Evolutionary conservation across 345 rosid species (phyloP), one percentile per base, ranked within the genome.

Genomic region (Passiflora organensis): DNA sequence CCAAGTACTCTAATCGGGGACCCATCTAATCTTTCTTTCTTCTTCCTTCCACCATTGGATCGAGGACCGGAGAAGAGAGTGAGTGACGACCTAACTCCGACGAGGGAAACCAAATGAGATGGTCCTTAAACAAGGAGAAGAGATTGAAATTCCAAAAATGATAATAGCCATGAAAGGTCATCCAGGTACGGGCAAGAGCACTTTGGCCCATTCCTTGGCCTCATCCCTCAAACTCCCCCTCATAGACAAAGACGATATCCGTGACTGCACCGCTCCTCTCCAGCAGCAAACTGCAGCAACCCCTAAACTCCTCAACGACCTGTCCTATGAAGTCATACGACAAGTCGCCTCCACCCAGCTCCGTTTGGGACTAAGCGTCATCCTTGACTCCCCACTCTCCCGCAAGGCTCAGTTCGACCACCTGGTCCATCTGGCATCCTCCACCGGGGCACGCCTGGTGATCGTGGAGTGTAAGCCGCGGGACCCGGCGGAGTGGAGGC

Each of bases 111-210:
- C n/a, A n/a, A n/a, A n/a, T n/a, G n/a, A n/a, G n/a, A n/a, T n/a
- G n/a, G n/a, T n/a, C n/a, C n/a, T n/a, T n/a, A n/a, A n/a, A n/a
- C n/a, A n/a, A n/a, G n/a, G n/a, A n/a, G n/a, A n/a, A n/a, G n/a
- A n/a, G n/a, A n/a, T n/a, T n/a, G n/a, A n/a, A n/a, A n/a, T n/a
- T n/a, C n/a, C n/a, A n/a, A 43, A 36, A 36, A 20, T 72, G 32
- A 70, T 84, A 66, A 52, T 81, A 53, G 83, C 85, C 17, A 84
- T 82, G 91, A 81, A 81, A 66, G 91, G 91, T 13, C 91, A 81
- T 70, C 87, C 91, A 0, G 85, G 91, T 43, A 73, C 81, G 0
- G 87, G 91, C 34, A 84, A 84, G 55, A 66, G 73, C 53, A 79
- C 91, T 14, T 38, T 84, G 5, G 83, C 91, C 42, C 49, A 13